A percentile compares a stretch with the other conserved stretches of the same genome.
These are phyloP conservation scores for Rubia balearica DNA, from an alignment of 305 asterid genomes.

Conservation along the genomic window DNA sequence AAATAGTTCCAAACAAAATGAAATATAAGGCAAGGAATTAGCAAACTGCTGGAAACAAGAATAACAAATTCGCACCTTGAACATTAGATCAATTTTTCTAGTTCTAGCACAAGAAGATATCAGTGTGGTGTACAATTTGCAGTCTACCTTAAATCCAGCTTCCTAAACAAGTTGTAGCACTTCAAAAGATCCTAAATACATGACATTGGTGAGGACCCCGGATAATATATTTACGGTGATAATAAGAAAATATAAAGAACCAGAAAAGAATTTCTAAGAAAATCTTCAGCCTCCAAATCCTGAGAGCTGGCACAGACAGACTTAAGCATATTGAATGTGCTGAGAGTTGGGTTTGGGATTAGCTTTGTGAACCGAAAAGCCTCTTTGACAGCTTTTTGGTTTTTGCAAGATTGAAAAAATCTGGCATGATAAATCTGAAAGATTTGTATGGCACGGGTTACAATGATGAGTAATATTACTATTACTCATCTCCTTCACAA, in stretches of 20 bases:
- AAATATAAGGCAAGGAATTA: neutral
- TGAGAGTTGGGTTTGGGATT: conserved; percentile 76
- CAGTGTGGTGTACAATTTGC: conserved; percentile 93
- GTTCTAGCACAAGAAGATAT: conserved; percentile 93
- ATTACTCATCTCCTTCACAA: conserved; percentile 29
- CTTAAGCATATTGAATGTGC: conserved; percentile 97
- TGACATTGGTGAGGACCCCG: conserved; percentile 20
- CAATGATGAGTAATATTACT: conserved; percentile 6
- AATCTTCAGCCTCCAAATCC: conserved; percentile 56
- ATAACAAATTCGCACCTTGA: conserved; percentile 45
- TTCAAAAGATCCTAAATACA: conserved; percentile 69
- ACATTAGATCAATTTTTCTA: conserved; percentile 95
- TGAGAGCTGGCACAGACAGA: conserved; percentile 84
- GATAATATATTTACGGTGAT: neutral
- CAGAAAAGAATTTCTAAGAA: conserved; percentile 17
- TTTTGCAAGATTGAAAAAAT: conserved; percentile 72
- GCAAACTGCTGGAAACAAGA: conserved; percentile 1
- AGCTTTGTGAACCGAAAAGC: conserved; percentile 77
- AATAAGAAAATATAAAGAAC: neutral
- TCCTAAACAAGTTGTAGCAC: conserved; percentile 64
- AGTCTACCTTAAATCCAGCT: conserved; percentile 66
- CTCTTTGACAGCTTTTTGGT: conserved; percentile 70
- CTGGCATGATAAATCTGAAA: conserved; percentile 81
- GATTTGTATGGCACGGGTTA: conserved; percentile 2
- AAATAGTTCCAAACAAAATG: neutral